Evolutionary conservation across 345 rosid species (phyloP), one percentile per base, ranked within the genome.

Genomic region (Nasturtium officinale): DNA sequence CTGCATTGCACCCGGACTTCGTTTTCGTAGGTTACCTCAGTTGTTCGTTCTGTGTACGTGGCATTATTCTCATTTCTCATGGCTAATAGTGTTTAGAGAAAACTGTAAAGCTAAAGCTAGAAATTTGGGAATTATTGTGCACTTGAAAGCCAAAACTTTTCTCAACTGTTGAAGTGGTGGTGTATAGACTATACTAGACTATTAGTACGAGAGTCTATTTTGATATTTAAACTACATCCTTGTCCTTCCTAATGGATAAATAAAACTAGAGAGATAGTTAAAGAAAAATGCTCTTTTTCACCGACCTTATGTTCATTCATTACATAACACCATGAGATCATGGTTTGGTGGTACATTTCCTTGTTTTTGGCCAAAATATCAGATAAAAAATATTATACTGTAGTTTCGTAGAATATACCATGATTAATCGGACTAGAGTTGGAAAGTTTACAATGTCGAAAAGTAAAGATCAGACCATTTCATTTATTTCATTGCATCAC

Each of bases 1-100:
- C 0, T 29, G 25, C 25, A 47, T 23, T 35, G 48, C 48, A 51
- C 3, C 9, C 38, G 17, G 55, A 28, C 65, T 25, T 71, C 67
- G 58, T 38, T 61, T 52, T 61, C 62, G 62, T 61, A 20, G 33
- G 70, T 54, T 53, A 53, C 70, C 63, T 73, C 64, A 43, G 48
- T 54, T 53, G 57, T 64, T 73, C 48, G 65, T 4, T 30, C 29
- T 29, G 40, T 33, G 43, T 51, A 72, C 64, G 70, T 45, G 64
- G 64, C 77, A 54, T 32, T 54, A 43, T 38, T 42, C 54, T 55
- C 56, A 35, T 65, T 38, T 42, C 54, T 55, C 56, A 35, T 65
- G 71, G 77, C 59, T 55, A 32, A 33, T 3, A 10, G n/a, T 25
- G 9, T 46, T 59, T 70, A 17, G 48, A 5, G 21, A 30, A 45